phyloP scores from a whole-genome alignment of 108 stramenopile species.

The Bacterosira constricta region DNA sequence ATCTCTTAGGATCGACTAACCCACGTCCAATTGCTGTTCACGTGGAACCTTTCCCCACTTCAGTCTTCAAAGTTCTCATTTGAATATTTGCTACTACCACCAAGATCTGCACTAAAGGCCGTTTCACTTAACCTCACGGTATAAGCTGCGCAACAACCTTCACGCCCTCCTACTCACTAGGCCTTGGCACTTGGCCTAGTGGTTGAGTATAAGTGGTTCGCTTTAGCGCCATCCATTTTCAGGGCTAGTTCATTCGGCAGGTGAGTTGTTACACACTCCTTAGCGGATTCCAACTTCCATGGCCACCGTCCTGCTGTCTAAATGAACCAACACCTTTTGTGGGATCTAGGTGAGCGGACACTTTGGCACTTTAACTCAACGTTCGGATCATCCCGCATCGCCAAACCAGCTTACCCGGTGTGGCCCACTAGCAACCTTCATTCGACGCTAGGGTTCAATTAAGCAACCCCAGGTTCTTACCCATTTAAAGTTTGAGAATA shows the following conservation, averaged over 20 bases:
- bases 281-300: conserved; percentile 96
- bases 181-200: conserved; percentile 68
- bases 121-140: conserved; percentile 93
- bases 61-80: conserved; percentile 93
- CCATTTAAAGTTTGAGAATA: conserved; percentile 99
- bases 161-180: conserved; percentile 94
- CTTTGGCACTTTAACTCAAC: conserved; percentile 96
- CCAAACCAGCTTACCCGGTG: conserved; percentile 96
- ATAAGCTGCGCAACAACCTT: conserved; percentile 86
- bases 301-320: conserved; percentile 98
- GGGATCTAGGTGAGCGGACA: conserved; percentile 97
- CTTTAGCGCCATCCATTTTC: conserved; percentile 98
- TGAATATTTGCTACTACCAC: conserved; percentile 98
- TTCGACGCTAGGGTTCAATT: conserved; percentile 91
- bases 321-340: conserved; percentile 98
- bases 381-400: conserved; percentile 98
- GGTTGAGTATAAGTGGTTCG: conserved; percentile 90
- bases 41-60: conserved; percentile 91
- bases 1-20: conserved; percentile 93
- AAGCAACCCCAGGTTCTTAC: conserved; percentile 93
- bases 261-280: conserved; percentile 91
- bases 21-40: conserved; percentile 92
- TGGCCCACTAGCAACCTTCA: conserved; percentile 96
- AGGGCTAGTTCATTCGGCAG: conserved; percentile 92
- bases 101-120: conserved; percentile 95